These are phyloP conservation scores for Metarhizium anisopliae DNA, from an alignment of 2,329 filamentous ascomycete species.

Conservation along the genomic window DNA sequence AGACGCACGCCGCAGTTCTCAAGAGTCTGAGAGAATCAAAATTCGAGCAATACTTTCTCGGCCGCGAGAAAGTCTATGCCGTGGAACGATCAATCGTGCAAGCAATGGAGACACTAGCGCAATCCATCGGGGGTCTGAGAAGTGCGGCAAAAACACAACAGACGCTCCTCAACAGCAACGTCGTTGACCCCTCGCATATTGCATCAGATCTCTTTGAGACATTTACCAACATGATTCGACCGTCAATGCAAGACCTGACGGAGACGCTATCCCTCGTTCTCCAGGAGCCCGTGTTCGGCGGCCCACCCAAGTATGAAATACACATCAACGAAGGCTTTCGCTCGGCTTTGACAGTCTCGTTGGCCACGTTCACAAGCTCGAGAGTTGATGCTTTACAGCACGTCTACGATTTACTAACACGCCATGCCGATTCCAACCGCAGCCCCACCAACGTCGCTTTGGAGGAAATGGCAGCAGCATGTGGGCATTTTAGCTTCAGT, in stretches of 20 bases:
- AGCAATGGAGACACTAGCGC: slow-evolving; percentile 71
- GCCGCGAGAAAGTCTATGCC: slow-evolving; percentile 65
- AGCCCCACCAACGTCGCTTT: slow-evolving; percentile 73
- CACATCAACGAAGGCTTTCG: slow-evolving; percentile 62
- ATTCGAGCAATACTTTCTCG: slow-evolving; percentile 71
- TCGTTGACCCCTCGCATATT: slow-evolving; percentile 14
- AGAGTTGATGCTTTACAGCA: slow-evolving; percentile 63
- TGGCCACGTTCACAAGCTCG: slow-evolving; percentile 62
- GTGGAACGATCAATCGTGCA: slow-evolving; percentile 68
- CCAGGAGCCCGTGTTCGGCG: slow-evolving; percentile 65
- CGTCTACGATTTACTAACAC: slow-evolving; percentile 67
- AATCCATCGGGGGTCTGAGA: slow-evolving; percentile 76
- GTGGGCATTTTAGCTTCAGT: slow-evolving; percentile 85
- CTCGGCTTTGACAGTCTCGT: slow-evolving; percentile 63
- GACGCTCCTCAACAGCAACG: slow-evolving; percentile 49
- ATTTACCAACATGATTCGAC: slow-evolving; percentile 77
- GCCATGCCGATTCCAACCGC: slow-evolving; percentile 47
- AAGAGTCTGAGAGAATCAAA: slow-evolving; percentile 75
- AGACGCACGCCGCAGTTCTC: slow-evolving; percentile 39
- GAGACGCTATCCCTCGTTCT: slow-evolving; percentile 77
- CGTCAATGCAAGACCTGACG: slow-evolving; percentile 82
- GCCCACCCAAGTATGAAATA: slow-evolving; percentile 33
- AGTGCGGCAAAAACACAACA: slow-evolving; percentile 85
- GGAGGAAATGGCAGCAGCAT: slow-evolving; percentile 86
- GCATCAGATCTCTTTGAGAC: slow-evolving; percentile 70